Evolutionary conservation across 164 flowering plant genomes (phyloP), one percentile per base, ranked within the genome.

Genomic region (Dillenia suffruticosa): DNA sequence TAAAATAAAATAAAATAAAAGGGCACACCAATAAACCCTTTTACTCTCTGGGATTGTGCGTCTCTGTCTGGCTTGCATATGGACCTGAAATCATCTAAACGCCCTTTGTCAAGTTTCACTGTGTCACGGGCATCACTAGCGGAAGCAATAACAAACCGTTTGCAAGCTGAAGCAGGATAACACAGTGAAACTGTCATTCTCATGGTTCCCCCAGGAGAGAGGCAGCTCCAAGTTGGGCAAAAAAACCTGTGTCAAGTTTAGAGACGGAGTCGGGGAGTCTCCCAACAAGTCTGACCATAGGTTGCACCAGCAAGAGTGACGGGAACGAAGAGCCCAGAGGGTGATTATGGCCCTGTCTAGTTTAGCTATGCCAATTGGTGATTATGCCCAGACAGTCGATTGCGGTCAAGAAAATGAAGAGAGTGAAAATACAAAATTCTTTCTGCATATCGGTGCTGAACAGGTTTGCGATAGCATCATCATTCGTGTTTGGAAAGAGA

Each of bases 171-270:
- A 75, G 75, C n/a, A 75, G 43, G 16, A 77, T 77, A 2, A 77
- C 80, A 77, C 0, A 76, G 69, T 9, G 80, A 76, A 48, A 73
- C 80, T 8, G 80, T 76, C 80, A 73, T 76, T 47, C 80, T 67
- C 80, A 76, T 76, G 10, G 80, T 69, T 1, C 80, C 80, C 10
- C 77, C 80, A 77, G 75, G 24, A 77, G 58, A 5, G 80, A 74
- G 43, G 80, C 80, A 44, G 80, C 77, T 12, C 80, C 80, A 9
- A 77, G 75, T 11, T 73, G 67, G 67, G 77, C 66, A 65, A 64
- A 77, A 51, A 77, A 70, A 43, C 80, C 80, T 3, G 59, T 57
- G 66, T 77, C 74, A 10, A 77, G 70, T 10, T 15, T 45, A 6
- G 72, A 57, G 44, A 64, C 17, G 10, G 70, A 44, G 44, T 14